Conservation (phyloP, 768 basidiomycete species). For the Tricholoma matsutake region DNA sequence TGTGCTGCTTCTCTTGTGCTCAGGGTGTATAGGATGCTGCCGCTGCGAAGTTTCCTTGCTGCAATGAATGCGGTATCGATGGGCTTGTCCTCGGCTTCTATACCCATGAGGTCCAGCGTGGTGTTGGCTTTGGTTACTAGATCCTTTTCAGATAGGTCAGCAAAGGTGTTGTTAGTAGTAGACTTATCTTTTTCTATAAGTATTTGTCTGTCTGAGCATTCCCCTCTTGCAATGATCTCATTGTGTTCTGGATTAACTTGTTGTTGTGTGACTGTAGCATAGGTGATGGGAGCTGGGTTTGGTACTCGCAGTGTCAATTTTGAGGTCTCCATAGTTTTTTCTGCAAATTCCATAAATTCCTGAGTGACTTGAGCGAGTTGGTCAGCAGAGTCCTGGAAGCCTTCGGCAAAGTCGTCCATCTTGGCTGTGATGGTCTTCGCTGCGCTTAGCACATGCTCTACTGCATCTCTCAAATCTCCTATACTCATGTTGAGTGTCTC, state of each 20-base stretch:
- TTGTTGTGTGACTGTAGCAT: not conserved
- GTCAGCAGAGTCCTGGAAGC: not conserved
- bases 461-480: not conserved
- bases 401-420: not conserved
- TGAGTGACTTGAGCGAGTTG: not conserved
- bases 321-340: not conserved
- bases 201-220: not conserved
- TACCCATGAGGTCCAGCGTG: not conserved
- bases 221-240: not conserved
- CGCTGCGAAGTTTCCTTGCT: not conserved
- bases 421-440: not conserved
- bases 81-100: not conserved
- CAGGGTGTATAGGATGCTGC: not conserved
- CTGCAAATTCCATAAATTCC: not conserved
- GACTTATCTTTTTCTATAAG: not conserved
- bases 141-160: not conserved
- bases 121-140: too few species aligned
- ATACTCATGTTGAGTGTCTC: not conserved
- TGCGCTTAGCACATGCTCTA: not conserved
- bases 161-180: not conserved
- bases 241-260: not conserved
- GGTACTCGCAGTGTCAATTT: not conserved
- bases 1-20: not conserved
- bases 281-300: not conserved
- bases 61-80: not conserved